phyloP scores from a whole-genome alignment of 495 filamentous ascomycete genomes.

The Daldinia decipiens region DNA sequence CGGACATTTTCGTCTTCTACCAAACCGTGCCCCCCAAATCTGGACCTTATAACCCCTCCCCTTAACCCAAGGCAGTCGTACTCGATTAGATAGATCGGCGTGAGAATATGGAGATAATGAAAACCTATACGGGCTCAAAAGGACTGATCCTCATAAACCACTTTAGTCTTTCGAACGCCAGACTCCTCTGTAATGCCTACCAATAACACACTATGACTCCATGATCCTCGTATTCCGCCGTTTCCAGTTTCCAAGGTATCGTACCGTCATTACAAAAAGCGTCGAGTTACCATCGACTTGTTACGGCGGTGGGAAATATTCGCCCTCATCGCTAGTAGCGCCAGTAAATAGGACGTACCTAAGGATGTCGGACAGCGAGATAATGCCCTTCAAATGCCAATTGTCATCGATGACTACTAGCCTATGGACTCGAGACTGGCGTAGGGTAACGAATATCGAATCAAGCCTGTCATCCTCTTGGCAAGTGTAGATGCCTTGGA shows the following conservation, averaged over 20 bases:
- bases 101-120: conserved; percentile 23
- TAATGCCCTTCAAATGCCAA: conserved; percentile 83
- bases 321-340: conserved; percentile 81
- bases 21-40: conserved; percentile 17
- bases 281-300: conserved; percentile 19
- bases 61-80: conserved; percentile 17
- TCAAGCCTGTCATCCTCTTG: conserved; percentile 89
- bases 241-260: conserved; percentile 43
- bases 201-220: conserved; percentile 24
- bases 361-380: conserved; percentile 95
- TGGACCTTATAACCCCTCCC: conserved; percentile 25
- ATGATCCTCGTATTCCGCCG: conserved; percentile 26
- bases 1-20: conserved; percentile 26
- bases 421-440: conserved; percentile 91
- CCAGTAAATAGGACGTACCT: conserved; percentile 92
- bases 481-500: conserved; percentile 96
- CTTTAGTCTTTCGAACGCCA: conserved; percentile 47
- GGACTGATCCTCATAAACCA: conserved; percentile 39
- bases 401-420: conserved; percentile 92
- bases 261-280: conserved; percentile 34
- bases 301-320: conserved; percentile 49
- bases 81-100: conserved; percentile 17
- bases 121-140: conserved; percentile 28
- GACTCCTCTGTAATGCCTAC: conserved; percentile 47
- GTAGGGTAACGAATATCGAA: conserved; percentile 96